phyloP scores from a whole-genome alignment of 202 grass and related monocot species.

The Elaeis oleifera region DNA sequence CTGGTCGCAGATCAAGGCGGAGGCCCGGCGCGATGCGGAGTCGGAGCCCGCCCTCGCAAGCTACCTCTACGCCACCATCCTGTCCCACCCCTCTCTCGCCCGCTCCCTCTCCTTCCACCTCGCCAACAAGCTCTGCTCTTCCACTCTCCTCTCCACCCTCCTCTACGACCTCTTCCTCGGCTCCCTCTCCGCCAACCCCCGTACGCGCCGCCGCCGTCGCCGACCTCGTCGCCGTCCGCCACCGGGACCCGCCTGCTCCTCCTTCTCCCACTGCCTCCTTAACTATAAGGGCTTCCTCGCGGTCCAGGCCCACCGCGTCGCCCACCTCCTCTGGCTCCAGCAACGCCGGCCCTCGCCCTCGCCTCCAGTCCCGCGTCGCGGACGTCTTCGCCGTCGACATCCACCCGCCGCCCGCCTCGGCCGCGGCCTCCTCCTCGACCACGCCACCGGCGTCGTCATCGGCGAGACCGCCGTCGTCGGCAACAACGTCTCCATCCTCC shows the following conservation, averaged over 20 bases:
- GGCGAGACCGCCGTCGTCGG: constrained; percentile 1
- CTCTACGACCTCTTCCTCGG: constrained; percentile 1
- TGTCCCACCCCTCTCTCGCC: background rate
- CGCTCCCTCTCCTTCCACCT: constrained; percentile 1
- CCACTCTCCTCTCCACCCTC: constrained; percentile 3
- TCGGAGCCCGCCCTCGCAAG: constrained; percentile 6
- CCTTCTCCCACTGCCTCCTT: constrained; percentile 2
- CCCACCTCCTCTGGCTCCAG: constrained; percentile 1
- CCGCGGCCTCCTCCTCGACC: constrained; percentile 7
- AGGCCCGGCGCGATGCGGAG: too few relatives aligned
- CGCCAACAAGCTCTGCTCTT: constrained; percentile 1
- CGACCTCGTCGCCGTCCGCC: background rate
- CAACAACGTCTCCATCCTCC: constrained; percentile 8
- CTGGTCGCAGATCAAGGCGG: too few relatives aligned
- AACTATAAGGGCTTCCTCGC: constrained; percentile 1
- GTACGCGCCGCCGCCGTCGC: background rate
- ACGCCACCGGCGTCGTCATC: constrained; percentile 10
- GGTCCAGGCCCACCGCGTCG: background rate
- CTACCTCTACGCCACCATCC: background rate
- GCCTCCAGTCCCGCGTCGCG: constrained; percentile 5
- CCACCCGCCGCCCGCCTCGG: constrained; percentile 2
- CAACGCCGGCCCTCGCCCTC: background rate
- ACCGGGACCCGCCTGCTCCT: background rate
- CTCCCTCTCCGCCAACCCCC: background rate
- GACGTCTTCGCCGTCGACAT: constrained; percentile 2